These are phyloP conservation scores for Datisca glomerata DNA, from an alignment of 306 rosid species.

Conservation along the genomic window DNA sequence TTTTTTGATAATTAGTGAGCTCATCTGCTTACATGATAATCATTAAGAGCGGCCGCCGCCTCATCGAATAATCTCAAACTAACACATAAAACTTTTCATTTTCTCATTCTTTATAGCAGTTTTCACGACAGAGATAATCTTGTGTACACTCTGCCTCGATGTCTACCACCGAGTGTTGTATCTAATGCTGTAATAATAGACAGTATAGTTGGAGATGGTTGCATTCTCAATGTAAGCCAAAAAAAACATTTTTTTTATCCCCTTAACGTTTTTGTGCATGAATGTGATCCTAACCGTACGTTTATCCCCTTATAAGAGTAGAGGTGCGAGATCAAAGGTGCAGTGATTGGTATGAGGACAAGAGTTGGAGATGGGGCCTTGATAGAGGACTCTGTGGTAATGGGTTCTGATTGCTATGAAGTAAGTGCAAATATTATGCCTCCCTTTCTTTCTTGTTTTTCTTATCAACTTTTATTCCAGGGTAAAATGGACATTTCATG, in stretches of 20 bases:
- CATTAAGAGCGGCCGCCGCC: too few species aligned
- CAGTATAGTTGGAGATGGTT: conserved; percentile 31
- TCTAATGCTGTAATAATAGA: conserved; percentile 17
- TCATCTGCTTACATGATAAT: too few species aligned
- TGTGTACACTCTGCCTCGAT: conserved; percentile 20
- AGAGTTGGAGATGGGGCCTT: conserved; percentile 19
- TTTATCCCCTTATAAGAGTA: conserved; percentile 13
- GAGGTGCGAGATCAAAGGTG: conserved; percentile 27
- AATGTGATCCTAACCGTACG: too few species aligned
- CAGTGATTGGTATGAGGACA: conserved; percentile 21
- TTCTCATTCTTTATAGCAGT: conserved; percentile 9
- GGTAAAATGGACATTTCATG: too few species aligned
- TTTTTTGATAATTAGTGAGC: too few species aligned
- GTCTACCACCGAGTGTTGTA: conserved; percentile 26
- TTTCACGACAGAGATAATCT: conserved; percentile 17
- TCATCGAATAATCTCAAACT: too few species aligned
- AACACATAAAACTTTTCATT: neutral
- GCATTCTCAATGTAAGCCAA: conserved; percentile 27
- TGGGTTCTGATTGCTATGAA: conserved; percentile 23
- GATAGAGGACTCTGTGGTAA: conserved; percentile 25
- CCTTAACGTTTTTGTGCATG: too few species aligned
- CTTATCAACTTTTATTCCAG: too few species aligned
- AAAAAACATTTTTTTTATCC: too few species aligned
- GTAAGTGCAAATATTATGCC: conserved; percentile 19
- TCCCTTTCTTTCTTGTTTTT: too few species aligned